A percentile compares a stretch with the other conserved stretches of the same genome.
Conservation (phyloP, 129 eudicot species). For the Erigeron canadensis region DNA sequence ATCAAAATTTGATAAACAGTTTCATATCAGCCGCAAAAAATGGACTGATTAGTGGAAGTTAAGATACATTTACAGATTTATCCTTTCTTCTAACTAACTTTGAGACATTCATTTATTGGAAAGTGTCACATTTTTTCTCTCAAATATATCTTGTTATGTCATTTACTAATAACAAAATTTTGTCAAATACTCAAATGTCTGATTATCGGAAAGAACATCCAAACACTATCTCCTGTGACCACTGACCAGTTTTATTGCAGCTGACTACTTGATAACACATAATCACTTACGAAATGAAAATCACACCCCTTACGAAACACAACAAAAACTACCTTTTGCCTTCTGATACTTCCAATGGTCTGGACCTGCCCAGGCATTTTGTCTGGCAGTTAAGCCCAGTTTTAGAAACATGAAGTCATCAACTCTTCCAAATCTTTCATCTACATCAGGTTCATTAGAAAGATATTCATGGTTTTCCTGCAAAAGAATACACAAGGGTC, state of each 20-base stretch:
- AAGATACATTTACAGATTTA: neutral
- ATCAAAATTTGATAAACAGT: neutral
- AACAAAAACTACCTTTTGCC: constrained; percentile 50
- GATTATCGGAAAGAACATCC: neutral
- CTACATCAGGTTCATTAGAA: constrained; percentile 42
- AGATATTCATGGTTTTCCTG: constrained; percentile 49
- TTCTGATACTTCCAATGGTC: constrained; percentile 91
- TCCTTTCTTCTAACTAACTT: neutral
- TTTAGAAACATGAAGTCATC: constrained; percentile 59
- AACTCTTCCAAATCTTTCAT: constrained; percentile 50
- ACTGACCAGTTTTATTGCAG: neutral
- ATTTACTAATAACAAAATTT: neutral
- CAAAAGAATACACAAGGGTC: constrained; percentile 21
- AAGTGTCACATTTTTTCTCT: neutral
- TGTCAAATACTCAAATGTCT: neutral
- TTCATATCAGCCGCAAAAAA: neutral
- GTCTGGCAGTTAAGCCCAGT: constrained; percentile 56
- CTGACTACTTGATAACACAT: neutral
- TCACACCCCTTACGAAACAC: neutral
- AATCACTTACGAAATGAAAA: neutral
- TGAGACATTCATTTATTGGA: neutral
- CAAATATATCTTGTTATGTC: neutral
- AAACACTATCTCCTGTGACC: neutral
- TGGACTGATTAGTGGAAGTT: neutral
- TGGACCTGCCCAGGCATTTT: constrained; percentile 97